Evolutionary conservation across 176 grass and related monocot genomes (phyloP).

Genomic region (Triticum turgidum): DNA sequence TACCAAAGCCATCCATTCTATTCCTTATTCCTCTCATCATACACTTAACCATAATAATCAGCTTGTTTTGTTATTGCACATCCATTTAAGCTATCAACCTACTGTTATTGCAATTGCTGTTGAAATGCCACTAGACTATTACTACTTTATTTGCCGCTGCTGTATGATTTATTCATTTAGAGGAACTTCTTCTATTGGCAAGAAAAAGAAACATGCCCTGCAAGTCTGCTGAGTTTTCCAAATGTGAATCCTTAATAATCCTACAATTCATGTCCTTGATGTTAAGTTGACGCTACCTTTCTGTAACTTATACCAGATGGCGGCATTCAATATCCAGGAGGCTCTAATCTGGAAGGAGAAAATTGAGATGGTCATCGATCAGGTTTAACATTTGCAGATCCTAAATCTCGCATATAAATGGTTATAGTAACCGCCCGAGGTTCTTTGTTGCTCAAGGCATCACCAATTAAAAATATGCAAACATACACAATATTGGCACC

Average conservation of each 20-base stretch:
- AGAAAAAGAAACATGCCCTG: not conserved
- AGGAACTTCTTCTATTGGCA: not conserved
- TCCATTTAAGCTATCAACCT: not conserved
- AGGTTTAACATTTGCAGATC: conserved; percentile 48
- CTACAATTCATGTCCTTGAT: not conserved
- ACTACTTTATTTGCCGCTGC: not conserved
- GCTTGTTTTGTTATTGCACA: not conserved
- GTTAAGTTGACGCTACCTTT: not conserved
- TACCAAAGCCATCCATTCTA: conserved; percentile 12
- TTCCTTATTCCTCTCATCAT: not conserved
- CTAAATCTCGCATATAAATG: not conserved
- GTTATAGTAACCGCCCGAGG: not conserved
- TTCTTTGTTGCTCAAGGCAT: not conserved
- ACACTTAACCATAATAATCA: not conserved
- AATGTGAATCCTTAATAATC: not conserved
- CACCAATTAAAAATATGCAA: not conserved
- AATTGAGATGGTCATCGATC: conserved; percentile 94
- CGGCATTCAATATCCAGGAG: conserved; percentile 97
- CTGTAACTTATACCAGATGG: conserved; percentile 62
- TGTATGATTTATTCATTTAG: conserved; percentile 1
- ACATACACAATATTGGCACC: not conserved
- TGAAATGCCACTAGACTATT: not conserved
- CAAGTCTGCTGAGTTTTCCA: conserved; percentile 2
- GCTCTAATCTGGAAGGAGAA: conserved; percentile 96
- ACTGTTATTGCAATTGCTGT: not conserved